phyloP scores from a whole-genome alignment of 768 basidiomycete species.

The Leucosporidium creatinivorum region DNA sequence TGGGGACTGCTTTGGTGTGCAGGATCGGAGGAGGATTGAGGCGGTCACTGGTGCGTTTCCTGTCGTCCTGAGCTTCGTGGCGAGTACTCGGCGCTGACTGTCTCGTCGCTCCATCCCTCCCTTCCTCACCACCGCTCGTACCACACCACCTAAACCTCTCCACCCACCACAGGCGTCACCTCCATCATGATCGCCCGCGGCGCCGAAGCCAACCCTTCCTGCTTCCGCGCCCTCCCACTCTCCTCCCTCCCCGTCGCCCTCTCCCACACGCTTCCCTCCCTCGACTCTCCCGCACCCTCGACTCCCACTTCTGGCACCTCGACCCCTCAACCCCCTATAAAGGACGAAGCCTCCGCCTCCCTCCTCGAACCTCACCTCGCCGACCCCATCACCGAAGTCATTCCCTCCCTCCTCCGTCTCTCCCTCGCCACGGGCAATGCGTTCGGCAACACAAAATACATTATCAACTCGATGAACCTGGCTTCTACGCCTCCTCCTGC shows the following conservation, averaged over 20 bases:
- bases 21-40: conserved; percentile 69
- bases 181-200: conserved; percentile 96
- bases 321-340: too few species aligned
- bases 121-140: too few species aligned
- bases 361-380: conserved; percentile 48
- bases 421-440: conserved; percentile 38
- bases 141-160: neutral
- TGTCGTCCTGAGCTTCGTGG: too few species aligned
- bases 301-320: too few species aligned
- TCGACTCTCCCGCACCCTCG: too few species aligned
- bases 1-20: conserved; percentile 75
- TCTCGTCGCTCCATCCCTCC: too few species aligned
- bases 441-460: conserved; percentile 36
- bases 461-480: conserved; percentile 30
- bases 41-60: conserved; percentile 62
- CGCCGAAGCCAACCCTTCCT: conserved; percentile 84
- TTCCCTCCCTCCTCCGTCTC: conserved; percentile 67
- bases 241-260: too few species aligned
- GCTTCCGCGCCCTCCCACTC: conserved; percentile 54
- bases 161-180: conserved; percentile 54
- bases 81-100: too few species aligned
- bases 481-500: conserved; percentile 7
- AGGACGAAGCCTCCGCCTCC: neutral
- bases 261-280: too few species aligned
- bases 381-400: conserved; percentile 55